Evolutionary conservation across 2,329 filamentous ascomycete species (phyloP).

Genomic region (Trichoderma koningii): DNA sequence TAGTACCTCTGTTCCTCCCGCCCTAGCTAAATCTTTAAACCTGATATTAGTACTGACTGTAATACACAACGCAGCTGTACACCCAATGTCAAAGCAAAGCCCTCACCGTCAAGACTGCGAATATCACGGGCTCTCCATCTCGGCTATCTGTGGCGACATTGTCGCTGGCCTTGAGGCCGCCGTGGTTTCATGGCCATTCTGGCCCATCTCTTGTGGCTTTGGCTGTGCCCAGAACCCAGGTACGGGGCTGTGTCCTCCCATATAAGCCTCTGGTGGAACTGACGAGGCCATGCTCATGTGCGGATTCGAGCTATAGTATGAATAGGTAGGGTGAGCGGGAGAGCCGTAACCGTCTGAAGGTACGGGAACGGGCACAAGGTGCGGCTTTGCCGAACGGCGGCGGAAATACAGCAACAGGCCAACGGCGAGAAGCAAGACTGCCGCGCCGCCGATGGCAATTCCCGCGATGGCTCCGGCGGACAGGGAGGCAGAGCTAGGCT

Average conservation of each 20-base stretch:
- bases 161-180: neutral
- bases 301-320: slow-evolving; percentile 20
- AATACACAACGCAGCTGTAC: neutral
- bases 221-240: slow-evolving; percentile 23
- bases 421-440: slow-evolving; percentile 31
- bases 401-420: slow-evolving; percentile 29
- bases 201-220: slow-evolving; percentile 27
- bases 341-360: slow-evolving; percentile 10
- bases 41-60: neutral
- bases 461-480: slow-evolving; percentile 33
- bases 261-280: slow-evolving; percentile 25
- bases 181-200: neutral
- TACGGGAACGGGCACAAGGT: slow-evolving; percentile 22
- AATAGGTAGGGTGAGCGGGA: slow-evolving; percentile 18
- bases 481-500: slow-evolving; percentile 6
- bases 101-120: neutral
- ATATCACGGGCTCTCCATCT: slow-evolving; percentile 29
- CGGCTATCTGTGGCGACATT: slow-evolving; percentile 25
- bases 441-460: slow-evolving; percentile 34
- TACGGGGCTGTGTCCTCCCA: slow-evolving; percentile 13
- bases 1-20: neutral
- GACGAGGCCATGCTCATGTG: slow-evolving; percentile 25
- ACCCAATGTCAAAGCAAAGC: neutral
- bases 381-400: slow-evolving; percentile 23
- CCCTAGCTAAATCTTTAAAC: neutral